Base-by-base conservation (phyloP, 306 rosid genomes). In the Glycine latifolia region DNA sequence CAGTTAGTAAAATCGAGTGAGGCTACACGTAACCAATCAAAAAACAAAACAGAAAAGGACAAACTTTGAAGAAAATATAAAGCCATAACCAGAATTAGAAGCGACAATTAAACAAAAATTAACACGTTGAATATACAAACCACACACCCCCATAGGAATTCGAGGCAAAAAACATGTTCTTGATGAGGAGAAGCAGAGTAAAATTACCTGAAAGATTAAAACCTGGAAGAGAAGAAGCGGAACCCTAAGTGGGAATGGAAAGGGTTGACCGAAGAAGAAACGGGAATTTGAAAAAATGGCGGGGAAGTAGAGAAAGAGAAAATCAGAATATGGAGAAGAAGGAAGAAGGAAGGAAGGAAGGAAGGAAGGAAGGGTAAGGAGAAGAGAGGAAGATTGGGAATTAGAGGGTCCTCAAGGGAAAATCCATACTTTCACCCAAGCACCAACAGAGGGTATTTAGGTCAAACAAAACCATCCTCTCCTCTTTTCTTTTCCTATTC, bases 371-470 rank as follows among this genome's bases (percentile, higher is more conserved):
- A 78, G 89, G 87, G 94, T 77, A 84, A 88, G 87, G 90, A 88
- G 85, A 91, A 83, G 92, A 83, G 86, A 82, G 85, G 87, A 88
- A 80, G 88, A 88, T 75, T 81, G 85, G 58, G 91, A 87, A 86
- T 84, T 87, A 67, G 77, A 86, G 92, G 92, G 91, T 71, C 87
- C 83, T 84, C 86, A 92, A 85, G 63, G 95, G 93, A 91, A 87
- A 43, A 89, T 75, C 94, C 73, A 67, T 67, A 67, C 73, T 0
- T 44, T 67, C 73, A 72, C 20, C 58, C 14, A 50, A 79, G 54
- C 67, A 10, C 41, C 41, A 58, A 55, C 20, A 79, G 81, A 76
- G 97, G 95, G 97, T 81, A 92, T 92, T 91, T 92, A 88, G 89
- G 95, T 88, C 93, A 88, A 76, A 88, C 58, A 59, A 50, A 17